Base-by-base conservation (phyloP, 352 stramenopile species). In the Lagenidium sp. region DNA sequence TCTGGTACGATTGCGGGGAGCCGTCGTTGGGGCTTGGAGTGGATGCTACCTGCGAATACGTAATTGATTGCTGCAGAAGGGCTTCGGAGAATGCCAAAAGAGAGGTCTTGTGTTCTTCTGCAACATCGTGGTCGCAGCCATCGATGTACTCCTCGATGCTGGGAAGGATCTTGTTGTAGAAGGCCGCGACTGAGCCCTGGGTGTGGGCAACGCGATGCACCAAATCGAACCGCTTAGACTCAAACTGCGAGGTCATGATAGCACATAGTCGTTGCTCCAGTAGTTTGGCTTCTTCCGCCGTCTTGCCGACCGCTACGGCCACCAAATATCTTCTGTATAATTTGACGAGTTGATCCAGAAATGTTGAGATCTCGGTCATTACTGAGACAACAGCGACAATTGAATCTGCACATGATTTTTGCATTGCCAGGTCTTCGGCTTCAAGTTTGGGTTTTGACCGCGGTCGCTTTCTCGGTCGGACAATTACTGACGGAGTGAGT, bases 281-380 rank as follows among this genome's bases (percentile, higher is more conserved):
- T 22, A 82, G 58, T 46, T 89, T 85, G 0, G 73, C 77, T 53
- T 89, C 77, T 26, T 89, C 77, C 4, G 77, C 73, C n/a, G 70
- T 89, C 16, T 55, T 65, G 0, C 66, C 68, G 4, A 40, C 58
- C 0, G 42, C 48, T n/a, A 76, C 66, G 1, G 77, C 73, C 0
- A 67, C 56, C 4, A 55, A 20, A 44, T 71, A 60, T 0, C 65
- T 62, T n/a, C 63, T 71, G 30, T 65, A 48, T 19, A 86, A 52
- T 1, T 58, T 63, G 31, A 69, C 30, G 21, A 86, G 59, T n/a
- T 70, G 73, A 20, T 85, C 68, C 2, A 85, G 35, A 2, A 67
- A 39, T 16, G 61, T 50, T 6, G 22, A 8, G 1, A 42, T 19
- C 6, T 50, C 52, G 4, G 12, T 20, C 36, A 60, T 55, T 2